Evolutionary conservation across 169 alveolate species (phyloP), one percentile per base, ranked within the genome.

Genomic region (Cryptosporidium bovis): DNA sequence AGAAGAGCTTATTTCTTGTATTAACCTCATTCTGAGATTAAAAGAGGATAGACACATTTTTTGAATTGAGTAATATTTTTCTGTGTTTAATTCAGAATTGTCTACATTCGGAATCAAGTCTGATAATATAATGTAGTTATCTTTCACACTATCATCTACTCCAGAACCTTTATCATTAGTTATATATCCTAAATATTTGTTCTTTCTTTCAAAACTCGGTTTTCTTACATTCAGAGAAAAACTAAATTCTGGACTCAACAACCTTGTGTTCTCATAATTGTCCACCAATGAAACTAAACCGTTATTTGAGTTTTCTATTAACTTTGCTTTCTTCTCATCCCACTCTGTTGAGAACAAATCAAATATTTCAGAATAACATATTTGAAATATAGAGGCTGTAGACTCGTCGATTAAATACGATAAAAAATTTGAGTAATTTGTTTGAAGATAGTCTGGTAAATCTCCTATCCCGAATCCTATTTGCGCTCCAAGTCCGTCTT

Each of bases 341-440:
- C 87, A 77, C 36, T 77, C 87, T 8, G 71, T 44, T 24, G 77
- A 44, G 16, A 77, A 77, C 33, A 46, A 46, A 44, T 77, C 87
- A 77, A 60, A 77, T 10, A 77, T 46, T 8, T 77, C 87, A 2
- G 87, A 77, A 44, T 77, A 62, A 77, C 51, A 62, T 16, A 77
- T 24, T 12, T 62, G 87, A 51, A 77, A 77, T 20, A 77, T 60
- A 12, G 69, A 56, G 3, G 87, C 51, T 6, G 71, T 77, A 2
- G 87, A 77, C 34, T 77, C 87, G 51, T 77, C 71, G 13, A 77
- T 77, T 24, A 77, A 62, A 29, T 56, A 60, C 20, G 87, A 77
- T 27, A 77, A 71, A 16, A 77, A 77, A 48, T 77, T 62, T 10
- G 87, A 77, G 64, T 77, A 77, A 27, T 31, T 77, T 2, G 69